Base-by-base conservation (phyloP, 441 rosid genomes). In the Populus hybrid region DNA sequence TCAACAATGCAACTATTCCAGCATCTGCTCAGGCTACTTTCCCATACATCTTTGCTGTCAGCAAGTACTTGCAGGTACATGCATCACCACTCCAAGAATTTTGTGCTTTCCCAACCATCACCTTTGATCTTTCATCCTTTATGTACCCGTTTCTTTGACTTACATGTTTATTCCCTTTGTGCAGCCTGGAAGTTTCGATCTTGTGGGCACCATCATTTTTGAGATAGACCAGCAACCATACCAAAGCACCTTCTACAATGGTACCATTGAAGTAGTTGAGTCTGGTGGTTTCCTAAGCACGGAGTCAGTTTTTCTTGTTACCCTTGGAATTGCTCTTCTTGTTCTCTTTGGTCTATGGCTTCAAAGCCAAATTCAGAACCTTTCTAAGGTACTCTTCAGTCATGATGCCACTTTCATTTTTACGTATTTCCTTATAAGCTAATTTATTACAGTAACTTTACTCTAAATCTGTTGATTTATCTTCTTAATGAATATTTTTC, bases 141-240 rank as follows among this genome's bases (percentile, higher is more conserved):
- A 63, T 9, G 28, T 10, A 9, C 5, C 21, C 5, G 11, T 21
- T 10, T 1, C 64, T n/a, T 23, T 38, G 67, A 72, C 80, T 76
- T 73, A 42, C 50, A 46, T 23, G 20, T 72, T 70, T 1, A n/a
- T 28, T 26, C 23, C 42, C 32, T 69, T 76, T 40, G 30, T 81
- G 83, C 92, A 94, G 99, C 89, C 98, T 61, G 99, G 99, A 83
- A 91, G 85, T 76, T 97, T 94, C 84, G 98, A 97, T 89, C 98
- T 97, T 20, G 98, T 97, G 75, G 99, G 97, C 76, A 88, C 94
- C 70, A 76, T 94, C 75, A 67, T 92, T 61, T 94, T 93, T 78
- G 99, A 96, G 78, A 89, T 96, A 72, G 88, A 91, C 82, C 90
- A 91, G 80, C 89, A 91, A 70, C 91, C 98, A 34, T 90, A 83